Base-by-base conservation (phyloP, 768 basidiomycete species). In the Lenzites betulinus region DNA sequence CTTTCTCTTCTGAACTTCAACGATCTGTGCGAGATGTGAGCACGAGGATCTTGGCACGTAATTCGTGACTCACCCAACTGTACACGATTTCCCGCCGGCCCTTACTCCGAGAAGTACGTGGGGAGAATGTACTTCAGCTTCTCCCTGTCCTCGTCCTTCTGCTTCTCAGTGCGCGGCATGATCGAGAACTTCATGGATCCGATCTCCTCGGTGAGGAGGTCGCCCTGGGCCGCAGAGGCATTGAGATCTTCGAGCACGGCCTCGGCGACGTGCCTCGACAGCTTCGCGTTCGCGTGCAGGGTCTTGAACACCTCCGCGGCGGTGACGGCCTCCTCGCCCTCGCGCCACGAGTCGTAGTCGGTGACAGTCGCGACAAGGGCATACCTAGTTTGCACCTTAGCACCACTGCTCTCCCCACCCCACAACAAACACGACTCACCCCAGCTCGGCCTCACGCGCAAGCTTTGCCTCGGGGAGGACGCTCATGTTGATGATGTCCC, bases 391-490 rank as follows among this genome's bases (percentile, higher is more conserved):
- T 12, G 13, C 3, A 33, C 26, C 22, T 42, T 60, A 62, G 23
- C 7, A 33, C 49, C 22, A 9, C 35, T 26, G 20, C 9, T 50
- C 15, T 20, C 20, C 9, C 30, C 30, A 11, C 30, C 11, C 30
- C 39, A 33, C 7, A 47, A 35, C 30, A 58, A 2, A 18, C 13
- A 7, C 15, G 28, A 74, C 83, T 52, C 59, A 95, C 94, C 89
- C 89, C 13, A 99, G 74, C 76, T 99, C 96, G 1, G 94, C 95
- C 77, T 99, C 95, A 15, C 95, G 79, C 3, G 96, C 96, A 42
- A 98, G 81, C 78, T 98, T 98, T n/a, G 95, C 87, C 76, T 99
- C 96, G 1, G 97, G 97, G 26, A 98, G 77, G 41, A 92, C 92
- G 59, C 92, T 96, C 96, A 99, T 99, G 74, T 98, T 95, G 76